Conservation (phyloP, 164 flowering plant species). For the Stephania cephalantha region DNA sequence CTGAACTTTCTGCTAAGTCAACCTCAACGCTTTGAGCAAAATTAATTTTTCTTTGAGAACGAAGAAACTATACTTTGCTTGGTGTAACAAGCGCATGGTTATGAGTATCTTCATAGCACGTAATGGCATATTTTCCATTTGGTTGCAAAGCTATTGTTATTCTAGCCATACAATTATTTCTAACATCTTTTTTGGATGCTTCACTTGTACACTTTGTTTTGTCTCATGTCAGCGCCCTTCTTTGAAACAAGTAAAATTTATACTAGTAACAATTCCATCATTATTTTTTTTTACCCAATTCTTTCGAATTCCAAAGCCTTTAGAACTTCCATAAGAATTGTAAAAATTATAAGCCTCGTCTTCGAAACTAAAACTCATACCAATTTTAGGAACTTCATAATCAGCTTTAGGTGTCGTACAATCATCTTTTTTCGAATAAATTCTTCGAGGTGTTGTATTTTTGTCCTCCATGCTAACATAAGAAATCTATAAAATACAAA, state of each 20-base stretch:
- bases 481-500: too few species aligned
- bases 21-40: not conserved
- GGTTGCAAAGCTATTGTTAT: not conserved
- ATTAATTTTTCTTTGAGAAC: slow-evolving; percentile 3
- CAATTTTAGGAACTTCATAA: too few species aligned
- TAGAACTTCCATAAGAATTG: not conserved
- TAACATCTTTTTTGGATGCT: not conserved
- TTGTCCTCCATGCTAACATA: too few species aligned
- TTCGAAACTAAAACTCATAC: too few species aligned
- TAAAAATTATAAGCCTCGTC: slow-evolving; percentile 8
- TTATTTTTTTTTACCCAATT: too few species aligned
- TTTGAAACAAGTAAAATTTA: too few species aligned
- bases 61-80: slow-evolving; percentile 5
- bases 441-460: too few species aligned
- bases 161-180: slow-evolving; percentile 6
- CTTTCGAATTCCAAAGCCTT: slow-evolving; percentile 8
- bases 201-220: not conserved
- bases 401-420: too few species aligned
- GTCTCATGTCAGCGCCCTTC: not conserved
- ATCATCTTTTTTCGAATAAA: too few species aligned
- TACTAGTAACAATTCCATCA: too few species aligned
- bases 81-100: not conserved
- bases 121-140: not conserved
- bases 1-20: not conserved
- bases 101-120: not conserved